phyloP scores from a whole-genome alignment of 176 grass and related monocot species.

The Raddia guianensis region DNA sequence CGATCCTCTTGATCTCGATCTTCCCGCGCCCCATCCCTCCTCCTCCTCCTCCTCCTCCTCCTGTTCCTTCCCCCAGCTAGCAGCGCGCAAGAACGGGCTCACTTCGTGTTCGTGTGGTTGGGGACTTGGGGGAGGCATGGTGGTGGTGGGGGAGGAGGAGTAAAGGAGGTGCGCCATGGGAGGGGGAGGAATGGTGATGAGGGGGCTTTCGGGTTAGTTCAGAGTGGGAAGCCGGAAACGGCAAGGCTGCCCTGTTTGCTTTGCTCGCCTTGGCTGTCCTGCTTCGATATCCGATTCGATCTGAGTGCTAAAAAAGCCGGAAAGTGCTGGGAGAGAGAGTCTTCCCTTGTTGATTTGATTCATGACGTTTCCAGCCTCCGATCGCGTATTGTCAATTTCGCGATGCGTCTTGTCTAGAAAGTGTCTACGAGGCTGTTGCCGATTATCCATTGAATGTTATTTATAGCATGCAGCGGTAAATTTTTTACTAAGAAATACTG shows the following conservation, averaged over 20 bases:
- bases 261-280: neutral
- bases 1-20: constrained; percentile 99
- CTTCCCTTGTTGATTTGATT: constrained; percentile 8
- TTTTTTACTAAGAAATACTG: no score
- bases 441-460: no score
- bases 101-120: constrained; percentile 18
- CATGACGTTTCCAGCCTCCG: neutral
- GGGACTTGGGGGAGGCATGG: constrained; percentile 27
- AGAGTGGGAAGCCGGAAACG: constrained; percentile 54
- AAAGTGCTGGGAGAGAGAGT: neutral
- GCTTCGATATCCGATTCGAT: constrained; percentile 22
- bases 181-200: constrained; percentile 64
- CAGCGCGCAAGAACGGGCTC: neutral
- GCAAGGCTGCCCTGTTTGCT: constrained; percentile 45
- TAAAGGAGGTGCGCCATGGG: constrained; percentile 55
- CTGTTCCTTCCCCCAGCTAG: constrained; percentile 17
- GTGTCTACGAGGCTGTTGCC: no score
- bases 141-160: constrained; percentile 37
- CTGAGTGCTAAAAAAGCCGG: neutral
- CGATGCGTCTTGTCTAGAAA: no score
- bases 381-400: no score
- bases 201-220: constrained; percentile 70
- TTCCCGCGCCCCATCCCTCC: constrained; percentile 82
- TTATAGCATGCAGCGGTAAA: no score
- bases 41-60: neutral